Conservation (phyloP, 148 eudicot species). For the Rhododendron kiyosumense region DNA sequence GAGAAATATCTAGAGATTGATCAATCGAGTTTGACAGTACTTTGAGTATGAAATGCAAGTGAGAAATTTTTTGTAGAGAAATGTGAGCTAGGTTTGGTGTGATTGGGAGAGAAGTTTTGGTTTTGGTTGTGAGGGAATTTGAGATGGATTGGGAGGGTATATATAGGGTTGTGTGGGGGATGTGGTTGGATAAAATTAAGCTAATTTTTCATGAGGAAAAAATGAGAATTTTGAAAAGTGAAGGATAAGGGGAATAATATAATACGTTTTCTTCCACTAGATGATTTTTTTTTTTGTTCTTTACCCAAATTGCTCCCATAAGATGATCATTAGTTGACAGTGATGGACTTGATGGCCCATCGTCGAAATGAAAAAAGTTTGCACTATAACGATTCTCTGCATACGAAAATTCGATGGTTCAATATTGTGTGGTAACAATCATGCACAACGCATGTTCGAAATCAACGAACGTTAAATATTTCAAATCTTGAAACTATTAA, state of each 20-base stretch:
- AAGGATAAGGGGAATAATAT: not conserved
- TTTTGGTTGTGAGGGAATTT: conserved; percentile 3
- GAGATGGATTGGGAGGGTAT: not conserved
- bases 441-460: too few species aligned
- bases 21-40: not conserved
- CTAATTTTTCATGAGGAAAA: not conserved
- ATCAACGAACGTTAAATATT: not conserved
- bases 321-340: not conserved
- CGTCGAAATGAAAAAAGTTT: not conserved
- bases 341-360: not conserved
- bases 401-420: not conserved
- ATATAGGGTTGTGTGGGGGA: conserved; percentile 12
- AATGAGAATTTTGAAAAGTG: not conserved
- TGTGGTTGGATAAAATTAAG: not conserved
- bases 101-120: not conserved
- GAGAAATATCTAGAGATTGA: not conserved
- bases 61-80: not conserved
- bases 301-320: not conserved
- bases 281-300: not conserved
- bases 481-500: too few species aligned
- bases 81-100: not conserved
- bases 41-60: not conserved
- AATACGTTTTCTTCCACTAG: not conserved
- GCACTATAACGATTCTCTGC: conserved; percentile 7
- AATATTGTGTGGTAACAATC: not conserved